Conservation (phyloP, 257 asterid genomes). For the Mitragyna speciosa region DNA sequence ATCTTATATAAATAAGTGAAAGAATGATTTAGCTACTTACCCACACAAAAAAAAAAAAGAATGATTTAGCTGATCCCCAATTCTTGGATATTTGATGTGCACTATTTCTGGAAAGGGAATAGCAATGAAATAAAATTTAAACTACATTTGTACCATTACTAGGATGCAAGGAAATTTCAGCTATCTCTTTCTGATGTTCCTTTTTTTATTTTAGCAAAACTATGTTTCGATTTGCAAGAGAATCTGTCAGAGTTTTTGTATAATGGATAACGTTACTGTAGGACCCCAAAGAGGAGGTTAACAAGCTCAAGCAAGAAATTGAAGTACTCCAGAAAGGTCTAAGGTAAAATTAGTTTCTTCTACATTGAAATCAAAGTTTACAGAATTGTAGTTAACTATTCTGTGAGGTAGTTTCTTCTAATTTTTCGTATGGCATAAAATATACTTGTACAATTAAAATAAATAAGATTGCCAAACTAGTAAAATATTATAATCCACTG, state of each 20-base stretch:
- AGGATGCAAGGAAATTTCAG: not conserved
- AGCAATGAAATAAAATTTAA: not conserved
- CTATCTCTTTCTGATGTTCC: no score
- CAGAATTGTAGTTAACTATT: not conserved
- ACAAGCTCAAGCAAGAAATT: constrained; percentile 78
- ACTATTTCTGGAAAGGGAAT: not conserved
- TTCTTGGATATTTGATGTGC: not conserved
- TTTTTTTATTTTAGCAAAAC: not conserved
- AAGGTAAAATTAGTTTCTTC: constrained; percentile 38
- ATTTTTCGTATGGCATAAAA: not conserved
- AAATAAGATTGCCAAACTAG: no score
- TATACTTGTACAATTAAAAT: no score
- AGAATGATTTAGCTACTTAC: no score
- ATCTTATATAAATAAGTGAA: no score
- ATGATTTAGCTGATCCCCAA: no score
- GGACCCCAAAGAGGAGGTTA: constrained; percentile 76
- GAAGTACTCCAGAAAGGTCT: constrained; percentile 78
- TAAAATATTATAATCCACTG: no score
- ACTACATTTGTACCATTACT: not conserved
- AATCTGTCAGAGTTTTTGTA: not conserved
- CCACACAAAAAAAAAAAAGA: no score
- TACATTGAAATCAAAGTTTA: not conserved
- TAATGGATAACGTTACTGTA: constrained; percentile 9
- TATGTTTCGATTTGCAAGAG: not conserved
- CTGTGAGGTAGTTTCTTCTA: not conserved